Percentiles rank a stretch among this genome's conserved stretches.
Evolutionary conservation across 2,329 filamentous ascomycete genomes (phyloP).

Genomic region (Catunica adiposa): DNA sequence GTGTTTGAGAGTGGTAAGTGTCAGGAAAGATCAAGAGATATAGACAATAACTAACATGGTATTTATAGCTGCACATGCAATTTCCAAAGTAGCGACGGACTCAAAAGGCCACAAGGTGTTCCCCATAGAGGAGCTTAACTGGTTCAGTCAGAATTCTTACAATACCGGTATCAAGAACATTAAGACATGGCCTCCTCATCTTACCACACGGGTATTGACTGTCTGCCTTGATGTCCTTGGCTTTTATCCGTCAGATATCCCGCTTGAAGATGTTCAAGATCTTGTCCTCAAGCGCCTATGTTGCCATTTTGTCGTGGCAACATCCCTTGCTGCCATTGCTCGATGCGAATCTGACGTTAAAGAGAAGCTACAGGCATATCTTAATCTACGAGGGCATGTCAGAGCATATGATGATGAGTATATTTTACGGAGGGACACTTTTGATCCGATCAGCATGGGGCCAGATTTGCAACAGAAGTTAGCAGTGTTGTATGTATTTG

Average conservation of each 20-base stretch:
- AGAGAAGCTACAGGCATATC: slow-evolving; percentile 42
- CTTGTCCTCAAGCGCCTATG: slow-evolving; percentile 44
- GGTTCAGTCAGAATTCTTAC: slow-evolving; percentile 73
- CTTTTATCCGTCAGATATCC: slow-evolving; percentile 32
- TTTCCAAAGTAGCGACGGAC: slow-evolving; percentile 24
- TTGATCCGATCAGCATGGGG: slow-evolving; percentile 13
- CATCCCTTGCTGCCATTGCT: slow-evolving; percentile 34
- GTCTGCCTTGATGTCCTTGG: slow-evolving; percentile 36
- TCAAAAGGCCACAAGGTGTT: slow-evolving; percentile 34
- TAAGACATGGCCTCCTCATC: slow-evolving; percentile 34
- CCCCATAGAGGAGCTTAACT: slow-evolving; percentile 51
- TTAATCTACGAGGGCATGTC: slow-evolving; percentile 43
- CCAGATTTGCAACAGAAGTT: slow-evolving; percentile 44
- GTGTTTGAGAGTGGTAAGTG: slow-evolving; percentile 31
- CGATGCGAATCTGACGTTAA: slow-evolving; percentile 33
- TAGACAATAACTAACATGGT: slow-evolving; percentile 9
- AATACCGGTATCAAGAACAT: slow-evolving; percentile 53
- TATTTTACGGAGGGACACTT: slow-evolving; percentile 8
- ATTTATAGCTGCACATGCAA: slow-evolving; percentile 26
- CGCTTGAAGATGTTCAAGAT: slow-evolving; percentile 27
- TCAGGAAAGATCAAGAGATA: no score
- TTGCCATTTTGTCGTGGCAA: slow-evolving; percentile 51
- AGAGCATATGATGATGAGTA: slow-evolving; percentile 33
- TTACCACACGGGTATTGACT: slow-evolving; percentile 39
- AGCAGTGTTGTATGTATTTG: slow-evolving; percentile 52